These are phyloP conservation scores for Pseudopediastrum boryanum DNA, from an alignment of 139 green algal genomes.

Conservation along the genomic window DNA sequence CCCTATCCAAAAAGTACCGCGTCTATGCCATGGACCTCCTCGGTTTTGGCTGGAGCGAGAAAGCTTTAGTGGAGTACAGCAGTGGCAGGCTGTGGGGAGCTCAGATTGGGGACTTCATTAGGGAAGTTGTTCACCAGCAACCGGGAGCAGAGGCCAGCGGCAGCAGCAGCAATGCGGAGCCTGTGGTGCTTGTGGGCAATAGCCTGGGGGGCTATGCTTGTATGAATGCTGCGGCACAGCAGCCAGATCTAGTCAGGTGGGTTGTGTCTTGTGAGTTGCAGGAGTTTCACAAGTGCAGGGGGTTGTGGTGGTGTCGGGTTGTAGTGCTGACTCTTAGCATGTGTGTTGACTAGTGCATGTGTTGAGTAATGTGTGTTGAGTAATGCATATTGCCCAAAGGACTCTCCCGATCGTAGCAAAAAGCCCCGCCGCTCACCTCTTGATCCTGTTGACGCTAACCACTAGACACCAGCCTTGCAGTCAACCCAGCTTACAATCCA, in stretches of 20 bases:
- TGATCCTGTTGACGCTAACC: too few species aligned
- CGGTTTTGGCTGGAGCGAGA: constrained; percentile 84
- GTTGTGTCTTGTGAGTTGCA: too few species aligned
- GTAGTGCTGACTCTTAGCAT: too few species aligned
- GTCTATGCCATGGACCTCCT: constrained; percentile 66
- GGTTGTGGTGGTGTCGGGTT: too few species aligned
- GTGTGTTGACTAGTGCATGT: too few species aligned
- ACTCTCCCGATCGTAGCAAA: too few species aligned
- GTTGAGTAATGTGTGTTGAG: too few species aligned
- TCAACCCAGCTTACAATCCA: too few species aligned
- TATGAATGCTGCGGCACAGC: constrained; percentile 50
- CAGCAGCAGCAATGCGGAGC: constrained; percentile 7
- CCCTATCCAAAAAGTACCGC: constrained; percentile 54
- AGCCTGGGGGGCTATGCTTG: constrained; percentile 77
- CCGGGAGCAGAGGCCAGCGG: constrained; percentile 13
- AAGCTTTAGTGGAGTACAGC: constrained; percentile 70
- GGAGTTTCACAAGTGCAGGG: too few species aligned
- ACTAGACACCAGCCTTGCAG: too few species aligned
- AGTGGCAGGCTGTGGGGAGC: constrained; percentile 53
- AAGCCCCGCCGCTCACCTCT: too few species aligned
- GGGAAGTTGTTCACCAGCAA: constrained; percentile 46
- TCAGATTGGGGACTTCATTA: constrained; percentile 64
- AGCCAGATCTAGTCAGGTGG: constrained; percentile 64
- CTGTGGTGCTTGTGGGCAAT: constrained; percentile 71
- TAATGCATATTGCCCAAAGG: too few species aligned